A percentile compares a stretch with the other conserved stretches of the same genome.
Conservation (phyloP, 2,329 filamentous ascomycete species). For the Xylariaceae sp. region DNA sequence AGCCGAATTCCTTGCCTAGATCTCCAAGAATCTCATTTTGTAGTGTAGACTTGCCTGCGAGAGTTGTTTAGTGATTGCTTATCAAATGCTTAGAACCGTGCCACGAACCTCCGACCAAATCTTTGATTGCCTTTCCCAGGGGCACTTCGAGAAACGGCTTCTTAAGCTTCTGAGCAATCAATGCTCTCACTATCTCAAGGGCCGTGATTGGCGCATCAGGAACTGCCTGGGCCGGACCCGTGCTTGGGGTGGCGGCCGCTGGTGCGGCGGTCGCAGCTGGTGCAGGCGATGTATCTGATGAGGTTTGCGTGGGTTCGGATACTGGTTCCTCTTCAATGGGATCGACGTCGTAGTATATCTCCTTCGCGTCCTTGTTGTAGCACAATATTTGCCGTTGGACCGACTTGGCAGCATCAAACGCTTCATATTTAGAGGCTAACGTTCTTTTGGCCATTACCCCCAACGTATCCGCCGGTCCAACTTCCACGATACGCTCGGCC, state of each 20-base stretch:
- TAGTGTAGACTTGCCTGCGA: slow-evolving; percentile 86
- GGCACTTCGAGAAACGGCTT: slow-evolving; percentile 85
- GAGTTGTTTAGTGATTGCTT: slow-evolving; percentile 1
- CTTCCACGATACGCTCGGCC: slow-evolving; percentile 94
- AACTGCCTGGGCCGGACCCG: slow-evolving; percentile 81
- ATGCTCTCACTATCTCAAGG: slow-evolving; percentile 78
- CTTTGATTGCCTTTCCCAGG: slow-evolving; percentile 94
- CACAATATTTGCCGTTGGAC: slow-evolving; percentile 96
- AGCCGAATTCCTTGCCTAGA: slow-evolving; percentile 95
- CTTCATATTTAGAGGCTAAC: slow-evolving; percentile 94
- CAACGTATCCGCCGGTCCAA: slow-evolving; percentile 93
- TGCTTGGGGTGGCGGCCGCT: slow-evolving; percentile 57
- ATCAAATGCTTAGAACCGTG: neutral
- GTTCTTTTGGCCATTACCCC: slow-evolving; percentile 97
- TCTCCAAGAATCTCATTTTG: slow-evolving; percentile 99
- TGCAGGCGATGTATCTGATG: slow-evolving; percentile 38
- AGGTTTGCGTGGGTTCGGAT: slow-evolving; percentile 40
- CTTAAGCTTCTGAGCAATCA: slow-evolving; percentile 97
- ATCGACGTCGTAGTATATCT: slow-evolving; percentile 99
- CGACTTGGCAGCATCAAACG: slow-evolving; percentile 94
- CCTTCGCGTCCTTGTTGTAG: slow-evolving; percentile 99
- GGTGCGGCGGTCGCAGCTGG: slow-evolving; percentile 47
- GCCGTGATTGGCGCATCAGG: slow-evolving; percentile 83
- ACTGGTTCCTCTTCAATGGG: slow-evolving; percentile 86
- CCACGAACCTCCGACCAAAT: slow-evolving; percentile 85